Percentiles rank a stretch among this genome's conserved stretches.
Conservation (phyloP, 495 filamentous ascomycete genomes). For the Lophiostoma macrostomum region DNA sequence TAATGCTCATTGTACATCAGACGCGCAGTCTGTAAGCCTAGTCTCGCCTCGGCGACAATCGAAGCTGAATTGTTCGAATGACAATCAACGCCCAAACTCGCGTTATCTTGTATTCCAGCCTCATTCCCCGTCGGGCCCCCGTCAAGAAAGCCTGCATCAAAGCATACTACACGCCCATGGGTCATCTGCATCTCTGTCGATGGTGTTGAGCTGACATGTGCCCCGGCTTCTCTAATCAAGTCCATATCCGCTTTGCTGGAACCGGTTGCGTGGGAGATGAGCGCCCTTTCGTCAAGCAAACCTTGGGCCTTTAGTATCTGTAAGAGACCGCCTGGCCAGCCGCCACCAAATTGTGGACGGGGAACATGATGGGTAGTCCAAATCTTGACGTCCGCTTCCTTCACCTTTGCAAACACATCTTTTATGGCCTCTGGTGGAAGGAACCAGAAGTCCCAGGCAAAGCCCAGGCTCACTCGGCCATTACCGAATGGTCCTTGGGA, state of each 20-base stretch:
- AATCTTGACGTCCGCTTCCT: neutral
- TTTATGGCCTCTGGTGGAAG: conserved; percentile 1
- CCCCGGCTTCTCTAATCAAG: conserved; percentile 11
- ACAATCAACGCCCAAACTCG: conserved; percentile 51
- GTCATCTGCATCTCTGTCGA: conserved; percentile 35
- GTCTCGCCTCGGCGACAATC: conserved; percentile 47
- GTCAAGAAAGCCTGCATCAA: conserved; percentile 9
- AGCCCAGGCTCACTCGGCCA: conserved; percentile 38
- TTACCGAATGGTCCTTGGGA: conserved; percentile 40
- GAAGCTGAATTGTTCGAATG: conserved; percentile 45
- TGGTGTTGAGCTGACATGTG: conserved; percentile 33
- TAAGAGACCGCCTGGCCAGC: neutral
- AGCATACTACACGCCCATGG: conserved; percentile 11
- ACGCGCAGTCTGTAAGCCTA: conserved; percentile 47
- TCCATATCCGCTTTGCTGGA: conserved; percentile 13
- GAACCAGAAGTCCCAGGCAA: conserved; percentile 25
- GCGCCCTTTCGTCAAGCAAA: conserved; percentile 14
- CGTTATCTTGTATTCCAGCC: conserved; percentile 1
- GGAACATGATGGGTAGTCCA: conserved; percentile 12
- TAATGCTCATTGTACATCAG: conserved; percentile 35
- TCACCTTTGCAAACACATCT: conserved; percentile 9
- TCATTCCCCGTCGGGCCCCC: too few species aligned
- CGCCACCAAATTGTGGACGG: conserved; percentile 6
- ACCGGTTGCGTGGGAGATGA: conserved; percentile 22
- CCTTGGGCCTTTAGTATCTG: conserved; percentile 14